These are phyloP conservation scores for Colletotrichum sp. DNA, from an alignment of 2,329 filamentous ascomycete genomes.

Conservation along the genomic window DNA sequence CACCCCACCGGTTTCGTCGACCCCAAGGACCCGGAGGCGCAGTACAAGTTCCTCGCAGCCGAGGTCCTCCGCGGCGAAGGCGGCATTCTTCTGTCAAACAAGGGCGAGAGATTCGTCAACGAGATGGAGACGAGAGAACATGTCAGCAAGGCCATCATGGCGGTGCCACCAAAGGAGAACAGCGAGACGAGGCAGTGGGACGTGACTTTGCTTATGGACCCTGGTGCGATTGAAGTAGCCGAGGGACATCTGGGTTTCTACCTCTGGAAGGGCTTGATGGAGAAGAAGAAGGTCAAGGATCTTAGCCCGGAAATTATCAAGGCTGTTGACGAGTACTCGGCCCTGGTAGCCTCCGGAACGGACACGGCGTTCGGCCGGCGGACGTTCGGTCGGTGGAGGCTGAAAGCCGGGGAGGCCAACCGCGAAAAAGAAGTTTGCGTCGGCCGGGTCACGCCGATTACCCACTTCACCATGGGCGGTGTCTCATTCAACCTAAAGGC, in stretches of 20 bases:
- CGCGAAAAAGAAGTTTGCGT: slow-evolving; percentile 60
- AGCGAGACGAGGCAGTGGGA: slow-evolving; percentile 58
- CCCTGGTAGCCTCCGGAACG: slow-evolving; percentile 41
- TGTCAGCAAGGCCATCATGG: slow-evolving; percentile 59
- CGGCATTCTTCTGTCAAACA: slow-evolving; percentile 55
- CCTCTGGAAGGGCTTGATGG: slow-evolving; percentile 64
- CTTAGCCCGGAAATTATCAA: slow-evolving; percentile 44
- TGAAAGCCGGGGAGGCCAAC: slow-evolving; percentile 47
- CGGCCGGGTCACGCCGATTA: slow-evolving; percentile 65
- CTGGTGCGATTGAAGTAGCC: slow-evolving; percentile 57
- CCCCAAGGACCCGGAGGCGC: slow-evolving; percentile 44
- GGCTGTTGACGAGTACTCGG: slow-evolving; percentile 55
- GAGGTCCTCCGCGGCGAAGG: slow-evolving; percentile 69
- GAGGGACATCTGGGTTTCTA: slow-evolving; percentile 68
- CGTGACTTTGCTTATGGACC: slow-evolving; percentile 63
- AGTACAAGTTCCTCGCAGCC: slow-evolving; percentile 67
- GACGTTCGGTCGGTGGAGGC: slow-evolving; percentile 60
- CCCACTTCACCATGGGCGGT: slow-evolving; percentile 73
- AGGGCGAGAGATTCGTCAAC: slow-evolving; percentile 63
- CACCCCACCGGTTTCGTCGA: slow-evolving; percentile 72
- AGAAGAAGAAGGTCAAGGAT: slow-evolving; percentile 59
- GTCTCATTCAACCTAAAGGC: slow-evolving; percentile 60
- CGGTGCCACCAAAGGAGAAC: slow-evolving; percentile 31
- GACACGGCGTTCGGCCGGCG: slow-evolving; percentile 52
- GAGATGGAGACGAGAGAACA: slow-evolving; percentile 65